Evolutionary conservation across 352 stramenopile genomes (phyloP).

Genomic region (Phytophthora ramorum): DNA sequence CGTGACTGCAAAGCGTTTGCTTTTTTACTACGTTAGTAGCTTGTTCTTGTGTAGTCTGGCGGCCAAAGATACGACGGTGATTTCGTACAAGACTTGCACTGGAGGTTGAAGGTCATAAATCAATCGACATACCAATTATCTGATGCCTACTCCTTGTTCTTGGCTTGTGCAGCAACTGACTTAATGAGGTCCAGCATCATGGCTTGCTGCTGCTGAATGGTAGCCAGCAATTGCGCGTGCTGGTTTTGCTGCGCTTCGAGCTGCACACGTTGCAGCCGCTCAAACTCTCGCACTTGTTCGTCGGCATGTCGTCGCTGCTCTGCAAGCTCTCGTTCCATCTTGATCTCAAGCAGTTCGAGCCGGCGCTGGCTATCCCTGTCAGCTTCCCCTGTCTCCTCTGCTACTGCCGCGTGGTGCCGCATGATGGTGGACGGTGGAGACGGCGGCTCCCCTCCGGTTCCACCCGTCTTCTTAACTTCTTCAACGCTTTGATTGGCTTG

Average conservation of each 20-base stretch:
- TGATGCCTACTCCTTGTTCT: background rate
- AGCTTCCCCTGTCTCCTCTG: constrained; percentile 20
- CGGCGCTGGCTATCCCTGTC: constrained; percentile 29
- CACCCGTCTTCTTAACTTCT: constrained; percentile 21
- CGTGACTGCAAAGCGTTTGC: no score
- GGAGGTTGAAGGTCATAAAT: no score
- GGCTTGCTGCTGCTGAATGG: constrained; percentile 46
- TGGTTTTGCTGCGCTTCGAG: constrained; percentile 37
- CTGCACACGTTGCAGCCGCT: constrained; percentile 35
- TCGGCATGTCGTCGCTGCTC: constrained; percentile 37
- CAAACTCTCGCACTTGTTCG: constrained; percentile 34
- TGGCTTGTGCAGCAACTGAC: constrained; percentile 24
- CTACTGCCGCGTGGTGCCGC: constrained; percentile 12
- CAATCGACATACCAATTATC: no score
- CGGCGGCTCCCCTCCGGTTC: constrained; percentile 8
- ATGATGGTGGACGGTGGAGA: constrained; percentile 3
- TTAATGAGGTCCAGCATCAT: constrained; percentile 52
- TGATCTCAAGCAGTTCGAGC: constrained; percentile 39
- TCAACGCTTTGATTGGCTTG: constrained; percentile 24
- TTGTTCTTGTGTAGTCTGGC: no score
- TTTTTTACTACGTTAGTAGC: no score
- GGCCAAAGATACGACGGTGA: no score
- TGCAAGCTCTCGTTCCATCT: constrained; percentile 42
- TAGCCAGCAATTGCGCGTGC: constrained; percentile 36
- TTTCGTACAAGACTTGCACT: no score